Evolutionary conservation across 1,139 yeast genomes (phyloP).

Genomic region (Debaryomycetaceae sp.): DNA sequence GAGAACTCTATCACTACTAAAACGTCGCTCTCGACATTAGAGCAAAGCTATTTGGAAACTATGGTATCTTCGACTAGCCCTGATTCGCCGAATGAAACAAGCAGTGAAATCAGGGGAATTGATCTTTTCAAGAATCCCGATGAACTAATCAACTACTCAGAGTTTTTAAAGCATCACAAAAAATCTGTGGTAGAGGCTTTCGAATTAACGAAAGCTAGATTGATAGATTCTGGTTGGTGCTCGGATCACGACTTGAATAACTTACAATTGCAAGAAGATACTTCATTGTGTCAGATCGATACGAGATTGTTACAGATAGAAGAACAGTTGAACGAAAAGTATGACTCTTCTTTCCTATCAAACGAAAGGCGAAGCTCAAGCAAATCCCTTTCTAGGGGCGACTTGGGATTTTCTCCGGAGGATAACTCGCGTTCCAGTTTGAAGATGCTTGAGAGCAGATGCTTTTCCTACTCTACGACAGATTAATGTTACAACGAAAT

Average conservation of each 20-base stretch:
- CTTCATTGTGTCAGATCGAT: constrained; percentile 28
- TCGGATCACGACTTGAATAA: constrained; percentile 42
- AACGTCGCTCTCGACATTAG: constrained; percentile 29
- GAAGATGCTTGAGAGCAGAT: constrained; percentile 23
- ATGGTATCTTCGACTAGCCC: constrained; percentile 2
- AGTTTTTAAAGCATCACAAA: constrained; percentile 30
- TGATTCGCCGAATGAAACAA: constrained; percentile 8
- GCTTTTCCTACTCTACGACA: constrained; percentile 20
- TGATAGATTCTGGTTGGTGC: constrained; percentile 44
- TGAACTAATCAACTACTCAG: constrained; percentile 30
- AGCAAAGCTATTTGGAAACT: constrained; percentile 26
- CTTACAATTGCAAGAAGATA: constrained; percentile 34
- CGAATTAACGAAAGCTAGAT: constrained; percentile 31
- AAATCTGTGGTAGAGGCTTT: constrained; percentile 32
- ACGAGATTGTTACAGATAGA: constrained; percentile 31
- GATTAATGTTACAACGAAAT: constrained; percentile 2
- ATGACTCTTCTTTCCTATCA: constrained; percentile 19
- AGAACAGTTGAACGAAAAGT: constrained; percentile 26
- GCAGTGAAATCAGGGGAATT: neutral
- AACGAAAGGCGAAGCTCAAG: neutral
- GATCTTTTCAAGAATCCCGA: constrained; percentile 6
- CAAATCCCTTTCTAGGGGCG: neutral
- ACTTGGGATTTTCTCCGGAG: neutral
- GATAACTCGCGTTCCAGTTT: constrained; percentile 4
- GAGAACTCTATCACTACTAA: constrained; percentile 31